Percentiles rank a stretch among this genome's conserved stretches.
These are phyloP conservation scores for Rutstroemia sp. DNA, from an alignment of 2,329 filamentous ascomycete species.

Conservation along the genomic window DNA sequence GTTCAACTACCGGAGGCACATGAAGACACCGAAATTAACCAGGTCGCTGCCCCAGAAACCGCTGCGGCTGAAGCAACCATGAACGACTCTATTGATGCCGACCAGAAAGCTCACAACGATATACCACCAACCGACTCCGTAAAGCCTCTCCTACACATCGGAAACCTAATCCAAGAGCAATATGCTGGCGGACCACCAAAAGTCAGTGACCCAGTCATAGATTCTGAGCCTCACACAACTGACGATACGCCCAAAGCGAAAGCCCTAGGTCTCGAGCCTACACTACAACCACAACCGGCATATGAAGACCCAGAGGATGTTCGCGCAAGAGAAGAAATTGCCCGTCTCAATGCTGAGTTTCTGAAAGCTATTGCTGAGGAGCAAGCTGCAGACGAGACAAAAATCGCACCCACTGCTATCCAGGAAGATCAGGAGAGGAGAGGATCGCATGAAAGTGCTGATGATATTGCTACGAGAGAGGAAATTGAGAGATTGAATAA, in stretches of 20 bases:
- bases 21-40: no score
- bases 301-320: constrained; percentile 20
- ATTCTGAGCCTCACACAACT: not conserved
- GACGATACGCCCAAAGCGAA: not conserved
- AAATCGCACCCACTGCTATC: no score
- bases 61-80: no score
- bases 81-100: no score
- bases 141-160: no score
- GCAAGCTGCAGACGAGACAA: not conserved
- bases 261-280: not conserved
- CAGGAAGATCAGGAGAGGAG: not conserved
- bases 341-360: constrained; percentile 21
- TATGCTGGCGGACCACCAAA: no score
- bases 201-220: not conserved
- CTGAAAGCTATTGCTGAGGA: constrained; percentile 14
- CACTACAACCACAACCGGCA: not conserved
- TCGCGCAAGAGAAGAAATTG: constrained; percentile 23
- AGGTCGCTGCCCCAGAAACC: no score
- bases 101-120: no score
- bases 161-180: no score
- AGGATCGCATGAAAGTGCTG: not conserved
- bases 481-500: not conserved
- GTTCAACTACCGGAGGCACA: no score
- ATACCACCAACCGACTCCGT: no score
- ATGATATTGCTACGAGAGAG: not conserved